Evolutionary conservation across 345 rosid genomes (phyloP).

Genomic region (Ceriops decandra): DNA sequence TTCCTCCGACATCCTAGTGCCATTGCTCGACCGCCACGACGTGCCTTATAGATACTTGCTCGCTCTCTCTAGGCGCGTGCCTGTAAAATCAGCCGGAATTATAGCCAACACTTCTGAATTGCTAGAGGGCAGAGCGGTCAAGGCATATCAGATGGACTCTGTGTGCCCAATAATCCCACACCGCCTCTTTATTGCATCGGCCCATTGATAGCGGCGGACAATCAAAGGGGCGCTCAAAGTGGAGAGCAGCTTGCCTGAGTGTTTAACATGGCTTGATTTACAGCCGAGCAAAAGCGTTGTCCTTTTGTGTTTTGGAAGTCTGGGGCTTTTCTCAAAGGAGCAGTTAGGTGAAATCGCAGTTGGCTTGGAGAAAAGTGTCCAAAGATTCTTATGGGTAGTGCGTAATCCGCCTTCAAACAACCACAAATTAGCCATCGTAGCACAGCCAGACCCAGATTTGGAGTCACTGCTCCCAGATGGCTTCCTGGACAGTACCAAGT

Average conservation of each 20-base stretch:
- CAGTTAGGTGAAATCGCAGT: conserved; percentile 45
- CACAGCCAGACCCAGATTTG: conserved; percentile 11
- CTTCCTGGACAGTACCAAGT: conserved; percentile 35
- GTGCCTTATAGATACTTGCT: conserved; percentile 14
- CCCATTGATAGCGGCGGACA: conserved; percentile 35
- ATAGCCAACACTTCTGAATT: conserved; percentile 50
- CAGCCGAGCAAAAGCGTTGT: conserved; percentile 38
- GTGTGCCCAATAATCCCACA: conserved; percentile 29
- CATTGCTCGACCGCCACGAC: conserved; percentile 19
- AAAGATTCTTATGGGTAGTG: conserved; percentile 50
- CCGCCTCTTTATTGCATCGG: conserved; percentile 53
- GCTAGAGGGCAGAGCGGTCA: conserved; percentile 41
- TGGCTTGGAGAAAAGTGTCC: conserved; percentile 42
- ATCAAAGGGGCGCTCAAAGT: background rate
- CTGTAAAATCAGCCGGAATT: conserved; percentile 31
- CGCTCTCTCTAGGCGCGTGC: background rate
- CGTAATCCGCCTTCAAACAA: conserved; percentile 29
- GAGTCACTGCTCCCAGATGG: conserved; percentile 36
- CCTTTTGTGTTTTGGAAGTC: conserved; percentile 46
- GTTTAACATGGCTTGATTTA: conserved; percentile 41
- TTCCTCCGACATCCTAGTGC: conserved; percentile 17
- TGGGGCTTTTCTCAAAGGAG: conserved; percentile 31
- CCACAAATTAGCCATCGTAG: conserved; percentile 3
- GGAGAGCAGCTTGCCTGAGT: conserved; percentile 7
- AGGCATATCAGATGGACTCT: conserved; percentile 43